phyloP scores from a whole-genome alignment of 129 eudicot species.

The Centella asiatica region DNA sequence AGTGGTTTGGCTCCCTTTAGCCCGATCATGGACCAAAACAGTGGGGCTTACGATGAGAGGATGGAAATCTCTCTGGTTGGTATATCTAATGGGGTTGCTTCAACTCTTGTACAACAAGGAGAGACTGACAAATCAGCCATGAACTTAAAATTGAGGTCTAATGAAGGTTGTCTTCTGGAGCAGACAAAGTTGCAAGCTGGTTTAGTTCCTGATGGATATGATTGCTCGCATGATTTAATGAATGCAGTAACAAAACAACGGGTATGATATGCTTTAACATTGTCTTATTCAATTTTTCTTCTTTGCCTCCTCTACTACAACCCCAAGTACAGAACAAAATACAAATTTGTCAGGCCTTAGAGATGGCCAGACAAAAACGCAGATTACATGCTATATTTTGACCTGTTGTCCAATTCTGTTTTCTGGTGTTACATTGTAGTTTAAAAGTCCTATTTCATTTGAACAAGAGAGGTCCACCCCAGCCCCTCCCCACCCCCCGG shows the following conservation, averaged over 20 bases:
- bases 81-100: slow-evolving; percentile 33
- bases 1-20: slow-evolving; percentile 23
- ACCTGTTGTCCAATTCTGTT: too few relatives aligned
- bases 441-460: too few relatives aligned
- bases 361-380: too few relatives aligned
- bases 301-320: not conserved
- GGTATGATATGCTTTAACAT: slow-evolving; percentile 37
- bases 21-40: slow-evolving; percentile 31
- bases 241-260: slow-evolving; percentile 71
- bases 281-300: too few relatives aligned
- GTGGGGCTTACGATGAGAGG: slow-evolving; percentile 30
- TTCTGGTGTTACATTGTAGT: too few relatives aligned
- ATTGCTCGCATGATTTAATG: slow-evolving; percentile 78
- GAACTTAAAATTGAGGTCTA: slow-evolving; percentile 40
- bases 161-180: slow-evolving; percentile 41
- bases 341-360: not conserved
- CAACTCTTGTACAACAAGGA: slow-evolving; percentile 28
- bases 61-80: slow-evolving; percentile 16
- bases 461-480: too few relatives aligned
- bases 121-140: slow-evolving; percentile 28
- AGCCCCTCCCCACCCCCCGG: too few relatives aligned
- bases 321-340: too few relatives aligned
- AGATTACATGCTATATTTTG: too few relatives aligned
- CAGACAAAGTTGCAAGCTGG: slow-evolving; percentile 52
- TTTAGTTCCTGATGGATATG: slow-evolving; percentile 41